These are phyloP conservation scores for Prunus persica DNA, from an alignment of 306 rosid genomes.

Conservation along the genomic window Prunus_persica_NCBIv2 NC_034015.1:14600501-14601000, in stretches of 20 bases:
- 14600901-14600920: slow-evolving; percentile 44
- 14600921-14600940: slow-evolving; percentile 58
- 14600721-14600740: slow-evolving; percentile 83
- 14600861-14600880: slow-evolving; percentile 41
- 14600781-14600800: slow-evolving; percentile 62
- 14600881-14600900: slow-evolving; percentile 62
- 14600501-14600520: slow-evolving; percentile 57
- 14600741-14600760: slow-evolving; percentile 88
- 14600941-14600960: slow-evolving; percentile 53
- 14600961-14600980: slow-evolving; percentile 30
- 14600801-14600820: slow-evolving; percentile 39
- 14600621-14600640: slow-evolving; percentile 41
- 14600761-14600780: slow-evolving; percentile 63
- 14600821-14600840: slow-evolving; percentile 45
- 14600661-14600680: slow-evolving; percentile 73
- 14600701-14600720: slow-evolving; percentile 78
- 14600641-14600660: slow-evolving; percentile 59
- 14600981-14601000: slow-evolving; percentile 33
- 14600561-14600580: slow-evolving; percentile 35
- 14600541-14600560: slow-evolving; percentile 57
- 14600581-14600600: slow-evolving; percentile 32
- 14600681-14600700: slow-evolving; percentile 68
- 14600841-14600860: slow-evolving; percentile 47
- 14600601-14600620: slow-evolving; percentile 37
- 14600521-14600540: slow-evolving; percentile 48